Evolutionary conservation across 208 protist species (phyloP).

Genomic region (Angomonas deanei): DNA sequence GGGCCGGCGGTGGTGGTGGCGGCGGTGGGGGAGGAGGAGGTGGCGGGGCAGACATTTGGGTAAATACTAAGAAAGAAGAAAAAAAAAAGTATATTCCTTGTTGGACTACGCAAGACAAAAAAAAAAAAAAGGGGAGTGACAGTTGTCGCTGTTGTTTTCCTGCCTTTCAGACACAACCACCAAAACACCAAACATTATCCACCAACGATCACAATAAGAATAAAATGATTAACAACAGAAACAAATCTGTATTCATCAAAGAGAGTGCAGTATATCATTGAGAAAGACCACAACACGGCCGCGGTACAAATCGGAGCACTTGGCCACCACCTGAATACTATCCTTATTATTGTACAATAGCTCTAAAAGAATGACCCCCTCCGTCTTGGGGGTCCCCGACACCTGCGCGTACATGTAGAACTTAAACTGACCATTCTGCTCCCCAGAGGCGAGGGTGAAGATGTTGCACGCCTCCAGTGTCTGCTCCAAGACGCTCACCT

Average conservation of each 20-base stretch:
- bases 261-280: background rate
- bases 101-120: background rate
- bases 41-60: constrained; percentile 8
- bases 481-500: constrained; percentile 25
- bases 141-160: too few relatives aligned
- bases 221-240: background rate
- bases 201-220: too few relatives aligned
- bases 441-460: constrained; percentile 49
- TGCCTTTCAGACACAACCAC: too few relatives aligned
- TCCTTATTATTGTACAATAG: constrained; percentile 22
- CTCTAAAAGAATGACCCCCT: constrained; percentile 30
- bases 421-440: constrained; percentile 26
- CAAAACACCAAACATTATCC: too few relatives aligned
- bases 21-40: constrained; percentile 35
- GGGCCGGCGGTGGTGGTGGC: constrained; percentile 18
- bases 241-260: background rate
- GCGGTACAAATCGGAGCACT: constrained; percentile 18
- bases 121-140: background rate
- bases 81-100: constrained; percentile 1
- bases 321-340: constrained; percentile 28
- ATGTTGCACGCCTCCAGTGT: constrained; percentile 30
- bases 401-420: constrained; percentile 49
- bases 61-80: background rate
- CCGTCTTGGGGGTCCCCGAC: constrained; percentile 2
- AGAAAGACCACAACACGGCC: constrained; percentile 5